Evolutionary conservation across 805 yeast genomes (phyloP).

Genomic region (Saturnispora halmiae): DNA sequence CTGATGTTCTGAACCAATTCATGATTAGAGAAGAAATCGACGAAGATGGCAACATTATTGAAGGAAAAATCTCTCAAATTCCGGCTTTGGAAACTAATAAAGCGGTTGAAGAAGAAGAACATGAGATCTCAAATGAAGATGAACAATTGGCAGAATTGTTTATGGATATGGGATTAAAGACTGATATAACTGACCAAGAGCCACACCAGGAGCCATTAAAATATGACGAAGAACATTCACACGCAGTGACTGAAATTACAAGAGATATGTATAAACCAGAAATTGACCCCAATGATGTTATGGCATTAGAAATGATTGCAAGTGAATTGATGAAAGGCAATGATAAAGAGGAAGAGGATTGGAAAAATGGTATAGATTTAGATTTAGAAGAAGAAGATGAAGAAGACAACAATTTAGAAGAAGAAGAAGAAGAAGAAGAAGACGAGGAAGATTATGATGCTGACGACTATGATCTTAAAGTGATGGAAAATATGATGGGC

Average conservation of each 20-base stretch:
- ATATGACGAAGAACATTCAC: neutral
- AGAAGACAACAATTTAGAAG: slow-evolving; percentile 12
- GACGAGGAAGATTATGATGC: slow-evolving; percentile 14
- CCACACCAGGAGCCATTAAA: slow-evolving; percentile 2
- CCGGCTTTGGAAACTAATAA: slow-evolving; percentile 15
- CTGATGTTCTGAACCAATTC: slow-evolving; percentile 31
- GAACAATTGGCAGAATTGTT: slow-evolving; percentile 28
- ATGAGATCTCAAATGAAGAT: slow-evolving; percentile 19
- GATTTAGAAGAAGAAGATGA: slow-evolving; percentile 24
- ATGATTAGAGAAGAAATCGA: slow-evolving; percentile 75
- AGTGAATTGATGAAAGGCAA: slow-evolving; percentile 31
- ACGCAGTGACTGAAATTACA: neutral
- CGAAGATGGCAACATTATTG: slow-evolving; percentile 62
- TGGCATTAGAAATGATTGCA: slow-evolving; percentile 47
- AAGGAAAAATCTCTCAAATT: slow-evolving; percentile 30
- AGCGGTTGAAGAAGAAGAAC: slow-evolving; percentile 9
- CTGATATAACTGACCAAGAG: neutral
- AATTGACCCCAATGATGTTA: slow-evolving; percentile 37
- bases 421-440: slow-evolving; percentile 9
- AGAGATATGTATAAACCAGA: slow-evolving; percentile 18
- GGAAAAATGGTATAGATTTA: slow-evolving; percentile 11
- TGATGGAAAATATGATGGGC: slow-evolving; percentile 17
- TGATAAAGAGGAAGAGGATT: slow-evolving; percentile 17
- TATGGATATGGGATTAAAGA: slow-evolving; percentile 29
- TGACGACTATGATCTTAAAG: slow-evolving; percentile 10